A percentile compares a stretch with the other conserved stretches of the same genome.
Evolutionary conservation across 306 rosid species (phyloP).

Genomic region (peach (Prunus persica)): Prunus_persica_NCBIv2 NC_034013.1:15877501-15878000

Average conservation of each 20-base stretch:
- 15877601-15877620: constrained; percentile 6
- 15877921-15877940: not conserved
- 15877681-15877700: not conserved
- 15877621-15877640: not conserved
- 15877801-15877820: constrained; percentile 12
- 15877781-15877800: not conserved
- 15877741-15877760: not conserved
- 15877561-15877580: not conserved
- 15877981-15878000: not conserved
- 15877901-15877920: not conserved
- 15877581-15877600: not conserved
- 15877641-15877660: not conserved
- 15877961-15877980: not conserved
- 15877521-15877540: not conserved
- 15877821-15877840: not conserved
- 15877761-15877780: not conserved
- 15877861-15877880: not conserved
- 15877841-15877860: not conserved
- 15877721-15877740: not conserved
- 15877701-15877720: not conserved
- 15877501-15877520: not conserved
- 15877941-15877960: no score
- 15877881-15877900: constrained; percentile 5
- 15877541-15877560: not conserved
- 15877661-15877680: not conserved